A percentile compares a stretch with the other conserved stretches of the same genome.
phyloP scores from a whole-genome alignment of 2,329 filamentous ascomycete genomes.

The Chrysoporthe austroafricana region DNA sequence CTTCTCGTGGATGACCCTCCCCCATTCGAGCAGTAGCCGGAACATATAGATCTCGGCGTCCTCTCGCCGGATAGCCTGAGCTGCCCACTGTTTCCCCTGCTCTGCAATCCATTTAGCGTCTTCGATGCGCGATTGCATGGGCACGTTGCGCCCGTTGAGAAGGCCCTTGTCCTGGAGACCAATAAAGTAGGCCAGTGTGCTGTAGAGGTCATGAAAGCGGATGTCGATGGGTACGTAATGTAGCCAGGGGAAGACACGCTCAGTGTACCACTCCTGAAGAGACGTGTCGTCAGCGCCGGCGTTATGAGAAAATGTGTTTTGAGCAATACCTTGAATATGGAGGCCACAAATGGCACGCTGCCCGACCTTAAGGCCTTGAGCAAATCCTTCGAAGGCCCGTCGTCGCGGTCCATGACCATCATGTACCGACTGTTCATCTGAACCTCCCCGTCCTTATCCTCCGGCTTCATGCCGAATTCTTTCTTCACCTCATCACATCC shows the following conservation, averaged over 20 bases:
- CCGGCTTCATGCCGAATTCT: conserved; percentile 53
- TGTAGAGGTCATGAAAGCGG: conserved; percentile 73
- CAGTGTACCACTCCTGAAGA: conserved; percentile 71
- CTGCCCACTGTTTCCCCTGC: conserved; percentile 67
- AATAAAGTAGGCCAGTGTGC: conserved; percentile 74
- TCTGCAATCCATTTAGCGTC: conserved; percentile 69
- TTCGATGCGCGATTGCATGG: conserved; percentile 51
- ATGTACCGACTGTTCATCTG: conserved; percentile 69
- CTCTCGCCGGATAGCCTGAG: conserved; percentile 64
- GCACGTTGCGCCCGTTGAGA: conserved; percentile 49
- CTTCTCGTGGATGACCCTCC: conserved; percentile 66
- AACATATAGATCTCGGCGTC: conserved; percentile 86
- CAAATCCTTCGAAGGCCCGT: conserved; percentile 64
- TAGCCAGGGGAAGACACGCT: conserved; percentile 73
- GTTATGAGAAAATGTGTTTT: too few relatives aligned
- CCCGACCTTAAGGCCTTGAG: conserved; percentile 67
- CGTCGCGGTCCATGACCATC: conserved; percentile 72
- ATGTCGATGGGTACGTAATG: conserved; percentile 81
- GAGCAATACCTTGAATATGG: conserved; percentile 60
- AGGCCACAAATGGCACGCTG: conserved; percentile 71
- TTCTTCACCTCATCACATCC: conserved; percentile 52
- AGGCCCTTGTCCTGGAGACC: conserved; percentile 54
- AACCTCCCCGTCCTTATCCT: conserved; percentile 52
- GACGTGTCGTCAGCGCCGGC: background rate
- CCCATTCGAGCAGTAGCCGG: conserved; percentile 77